These are phyloP conservation scores for Alternaria brassicicola DNA, from an alignment of 2,329 filamentous ascomycete genomes.

Conservation along the genomic window DNA sequence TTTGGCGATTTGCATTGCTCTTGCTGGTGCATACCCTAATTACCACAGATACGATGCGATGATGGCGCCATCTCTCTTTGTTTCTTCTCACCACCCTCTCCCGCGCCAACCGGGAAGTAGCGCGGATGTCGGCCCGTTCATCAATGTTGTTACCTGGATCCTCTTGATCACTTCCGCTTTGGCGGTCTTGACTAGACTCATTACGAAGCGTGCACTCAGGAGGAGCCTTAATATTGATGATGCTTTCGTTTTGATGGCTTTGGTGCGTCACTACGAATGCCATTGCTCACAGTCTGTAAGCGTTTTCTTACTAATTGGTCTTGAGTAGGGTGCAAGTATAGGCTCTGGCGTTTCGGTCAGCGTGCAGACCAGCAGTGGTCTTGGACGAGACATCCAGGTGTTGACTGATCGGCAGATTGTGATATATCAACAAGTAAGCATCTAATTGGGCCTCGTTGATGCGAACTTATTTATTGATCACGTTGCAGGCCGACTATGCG, in stretches of 20 bases:
- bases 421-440: conserved; percentile 41
- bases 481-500: conserved; percentile 41
- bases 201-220: conserved; percentile 43
- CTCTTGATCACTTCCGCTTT: conserved; percentile 42
- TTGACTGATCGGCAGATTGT: conserved; percentile 28
- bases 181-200: conserved; percentile 42
- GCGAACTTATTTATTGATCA: background rate
- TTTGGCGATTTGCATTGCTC: background rate
- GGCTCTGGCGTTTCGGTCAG: conserved; percentile 42
- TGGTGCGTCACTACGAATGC: conserved; percentile 28
- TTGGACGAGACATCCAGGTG: conserved; percentile 33
- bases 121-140: conserved; percentile 40
- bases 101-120: conserved; percentile 39
- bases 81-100: conserved; percentile 30
- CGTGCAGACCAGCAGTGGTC: conserved; percentile 39
- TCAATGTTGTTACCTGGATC: conserved; percentile 46
- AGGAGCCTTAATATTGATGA: conserved; percentile 43
- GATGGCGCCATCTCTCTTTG: conserved; percentile 25
- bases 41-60: conserved; percentile 32
- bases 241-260: conserved; percentile 42
- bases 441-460: background rate
- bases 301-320: conserved; percentile 13
- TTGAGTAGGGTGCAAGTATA: conserved; percentile 36
- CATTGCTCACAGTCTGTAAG: background rate
- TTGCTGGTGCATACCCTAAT: conserved; percentile 15